A percentile compares a stretch with the other conserved stretches of the same genome.
Evolutionary conservation across 768 basidiomycete species (phyloP).

Genomic region (Pisolithus sp.): DNA sequence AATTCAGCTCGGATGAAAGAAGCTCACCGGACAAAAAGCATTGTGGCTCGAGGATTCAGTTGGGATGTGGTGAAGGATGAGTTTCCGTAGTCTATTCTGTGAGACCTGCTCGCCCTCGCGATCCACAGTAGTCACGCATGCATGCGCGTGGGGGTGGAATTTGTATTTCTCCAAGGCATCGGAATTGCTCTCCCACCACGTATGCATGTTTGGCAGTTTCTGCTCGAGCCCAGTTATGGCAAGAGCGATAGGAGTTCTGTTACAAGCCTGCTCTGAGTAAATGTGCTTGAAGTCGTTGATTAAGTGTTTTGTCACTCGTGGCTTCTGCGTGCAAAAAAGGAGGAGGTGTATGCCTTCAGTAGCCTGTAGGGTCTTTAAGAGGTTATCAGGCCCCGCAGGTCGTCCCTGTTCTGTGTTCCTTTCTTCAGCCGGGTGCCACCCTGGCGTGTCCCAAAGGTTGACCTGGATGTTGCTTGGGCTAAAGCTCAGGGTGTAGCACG

Average conservation of each 20-base stretch:
- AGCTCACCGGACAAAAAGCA: neutral
- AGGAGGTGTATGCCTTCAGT: neutral
- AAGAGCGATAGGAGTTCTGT: neutral
- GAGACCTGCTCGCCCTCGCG: neutral
- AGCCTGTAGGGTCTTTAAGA: neutral
- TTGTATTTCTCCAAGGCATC: neutral
- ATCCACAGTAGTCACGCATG: neutral
- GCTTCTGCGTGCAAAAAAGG: neutral
- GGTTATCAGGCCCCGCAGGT: neutral
- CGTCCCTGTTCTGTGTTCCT: neutral
- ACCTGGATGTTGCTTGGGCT: neutral
- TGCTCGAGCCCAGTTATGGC: neutral
- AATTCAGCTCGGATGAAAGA: neutral
- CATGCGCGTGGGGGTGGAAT: neutral
- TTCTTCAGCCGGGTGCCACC: neutral
- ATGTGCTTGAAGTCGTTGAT: neutral
- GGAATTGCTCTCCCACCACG: neutral
- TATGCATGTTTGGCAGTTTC: neutral
- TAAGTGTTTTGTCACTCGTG: neutral
- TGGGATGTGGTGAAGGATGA: neutral
- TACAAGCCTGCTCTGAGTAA: neutral
- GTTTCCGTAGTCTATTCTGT: neutral
- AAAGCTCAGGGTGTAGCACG: neutral
- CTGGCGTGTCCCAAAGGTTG: neutral
- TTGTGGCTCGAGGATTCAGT: neutral